Base-by-base conservation (phyloP, 495 filamentous ascomycete genomes). In the Podospora comata region DNA sequence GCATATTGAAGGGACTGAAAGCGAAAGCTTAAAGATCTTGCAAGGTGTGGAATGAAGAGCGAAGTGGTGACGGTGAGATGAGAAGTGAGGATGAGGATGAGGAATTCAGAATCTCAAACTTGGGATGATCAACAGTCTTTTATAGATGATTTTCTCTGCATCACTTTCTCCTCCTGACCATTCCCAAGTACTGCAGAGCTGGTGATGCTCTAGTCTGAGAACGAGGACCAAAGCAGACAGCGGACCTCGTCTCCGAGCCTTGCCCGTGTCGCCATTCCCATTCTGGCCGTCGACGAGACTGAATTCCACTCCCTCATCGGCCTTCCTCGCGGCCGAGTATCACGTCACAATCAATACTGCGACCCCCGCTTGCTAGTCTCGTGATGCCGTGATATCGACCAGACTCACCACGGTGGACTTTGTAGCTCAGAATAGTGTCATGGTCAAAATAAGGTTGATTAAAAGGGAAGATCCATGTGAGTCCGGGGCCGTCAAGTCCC, bases 1-100 rank as follows among this genome's bases (percentile, higher is more conserved):
- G 70, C 74, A 76, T 76, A 1, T 66, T 71, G 68, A 66, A 60
- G 19, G 65, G 18, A 56, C 54, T 67, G 57, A 48, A 56, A 32
- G 65, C 27, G 56, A 19, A 28, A 65, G 61, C 20, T 39, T 19
- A 32, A 19, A 44, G 39, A 67, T 9, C 5, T 4, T 30, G 15
- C 23, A 23, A 23, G 23, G 18, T 64, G 54, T 44, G 54, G 27
- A 28, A 11, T n/a, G 27, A 32, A 54, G 16, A 19, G 19, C 11
- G 54, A 57, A 19, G 54, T 15, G 54, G 18, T 63, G 56, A 18
- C 1, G 13, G 9, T 39, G 48, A 39, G 61, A 63, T 28, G 32
- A 27, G 19, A 9, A 27, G 27, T 63, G 61, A 32, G 32, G 61
- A 32, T 63, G 61, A 63, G 32, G 61, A 63, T 19, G 23, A 18